Conservation (phyloP, 495 filamentous ascomycete genomes). For the Talaromyces trachyspermus region DNA sequence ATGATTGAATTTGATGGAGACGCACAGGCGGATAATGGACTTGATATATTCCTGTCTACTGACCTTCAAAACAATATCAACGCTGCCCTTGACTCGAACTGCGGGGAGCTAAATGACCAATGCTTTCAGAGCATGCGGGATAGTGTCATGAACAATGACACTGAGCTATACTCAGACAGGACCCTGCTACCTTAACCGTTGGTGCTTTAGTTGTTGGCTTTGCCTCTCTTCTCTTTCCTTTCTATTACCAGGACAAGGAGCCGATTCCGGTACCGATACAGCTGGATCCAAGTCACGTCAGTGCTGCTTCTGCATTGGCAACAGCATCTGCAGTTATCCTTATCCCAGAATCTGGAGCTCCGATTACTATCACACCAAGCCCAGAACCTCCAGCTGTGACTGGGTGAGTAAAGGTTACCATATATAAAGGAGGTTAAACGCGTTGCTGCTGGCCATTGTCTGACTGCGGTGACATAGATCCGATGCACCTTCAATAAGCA, state of each 20-base stretch:
- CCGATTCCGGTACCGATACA: not conserved
- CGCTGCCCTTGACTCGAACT: not conserved
- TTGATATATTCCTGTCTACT: not conserved
- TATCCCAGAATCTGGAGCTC: not conserved
- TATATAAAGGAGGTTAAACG: not conserved
- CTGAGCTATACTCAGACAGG: not conserved
- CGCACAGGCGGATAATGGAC: not conserved
- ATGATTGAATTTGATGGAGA: not conserved
- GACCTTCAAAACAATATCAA: not conserved
- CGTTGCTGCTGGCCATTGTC: not conserved
- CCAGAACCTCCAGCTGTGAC: not conserved
- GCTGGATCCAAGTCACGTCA: not conserved
- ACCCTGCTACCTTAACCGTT: not conserved
- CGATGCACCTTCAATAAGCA: not conserved
- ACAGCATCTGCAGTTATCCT: not conserved
- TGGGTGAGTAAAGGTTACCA: not conserved
- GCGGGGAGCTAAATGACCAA: not conserved
- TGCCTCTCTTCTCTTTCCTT: not conserved
- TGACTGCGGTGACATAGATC: not conserved
- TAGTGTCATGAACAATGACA: not conserved
- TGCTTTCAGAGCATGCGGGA: not conserved
- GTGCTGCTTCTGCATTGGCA: not conserved
- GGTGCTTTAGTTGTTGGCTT: not conserved
- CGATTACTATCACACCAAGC: not conserved
- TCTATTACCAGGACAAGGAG: not conserved